Percentiles rank a stretch among this genome's conserved stretches.
These are phyloP conservation scores for Strigomonas culicis DNA, from an alignment of 208 protist genomes.

Conservation along the genomic window DNA sequence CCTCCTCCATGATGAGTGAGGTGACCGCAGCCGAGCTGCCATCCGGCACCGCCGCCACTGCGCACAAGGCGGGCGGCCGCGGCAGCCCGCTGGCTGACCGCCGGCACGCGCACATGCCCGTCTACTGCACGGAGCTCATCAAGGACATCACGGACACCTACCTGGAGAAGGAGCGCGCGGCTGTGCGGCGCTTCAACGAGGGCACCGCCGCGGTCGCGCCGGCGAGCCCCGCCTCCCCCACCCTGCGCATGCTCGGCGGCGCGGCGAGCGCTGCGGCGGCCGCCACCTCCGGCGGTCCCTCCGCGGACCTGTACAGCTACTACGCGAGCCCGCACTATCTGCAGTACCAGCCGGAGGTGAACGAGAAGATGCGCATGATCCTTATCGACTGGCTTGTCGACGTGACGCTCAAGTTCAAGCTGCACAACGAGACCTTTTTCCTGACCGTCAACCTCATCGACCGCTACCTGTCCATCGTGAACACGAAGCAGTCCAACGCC, in stretches of 20 bases:
- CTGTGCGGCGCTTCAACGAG: constrained; percentile 53
- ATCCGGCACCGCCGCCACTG: no score
- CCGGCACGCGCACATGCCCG: constrained; percentile 46
- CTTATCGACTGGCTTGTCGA: constrained; percentile 99
- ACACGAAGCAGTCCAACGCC: constrained; percentile 49
- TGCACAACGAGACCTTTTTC: constrained; percentile 96
- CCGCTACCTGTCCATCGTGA: constrained; percentile 82
- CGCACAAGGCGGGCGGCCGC: constrained; percentile 5
- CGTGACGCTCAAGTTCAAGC: constrained; percentile 97
- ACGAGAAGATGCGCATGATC: constrained; percentile 97
- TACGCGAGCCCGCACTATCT: constrained; percentile 78
- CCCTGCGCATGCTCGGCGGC: no score
- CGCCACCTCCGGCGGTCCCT: neutral
- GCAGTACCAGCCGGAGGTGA: constrained; percentile 92
- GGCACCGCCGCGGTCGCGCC: constrained; percentile 30
- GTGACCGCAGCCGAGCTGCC: no score
- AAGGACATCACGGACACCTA: constrained; percentile 84
- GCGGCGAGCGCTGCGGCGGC: no score
- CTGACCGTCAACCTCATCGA: constrained; percentile 97
- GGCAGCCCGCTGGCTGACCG: constrained; percentile 39
- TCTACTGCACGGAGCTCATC: constrained; percentile 75
- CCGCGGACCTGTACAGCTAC: constrained; percentile 50
- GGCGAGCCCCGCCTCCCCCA: no score
- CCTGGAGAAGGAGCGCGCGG: constrained; percentile 59
- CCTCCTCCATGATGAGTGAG: constrained; percentile 18